Percentiles rank a stretch among this genome's conserved stretches.
Conservation (phyloP, 306 rosid genomes). For the Senna tora region DNA sequence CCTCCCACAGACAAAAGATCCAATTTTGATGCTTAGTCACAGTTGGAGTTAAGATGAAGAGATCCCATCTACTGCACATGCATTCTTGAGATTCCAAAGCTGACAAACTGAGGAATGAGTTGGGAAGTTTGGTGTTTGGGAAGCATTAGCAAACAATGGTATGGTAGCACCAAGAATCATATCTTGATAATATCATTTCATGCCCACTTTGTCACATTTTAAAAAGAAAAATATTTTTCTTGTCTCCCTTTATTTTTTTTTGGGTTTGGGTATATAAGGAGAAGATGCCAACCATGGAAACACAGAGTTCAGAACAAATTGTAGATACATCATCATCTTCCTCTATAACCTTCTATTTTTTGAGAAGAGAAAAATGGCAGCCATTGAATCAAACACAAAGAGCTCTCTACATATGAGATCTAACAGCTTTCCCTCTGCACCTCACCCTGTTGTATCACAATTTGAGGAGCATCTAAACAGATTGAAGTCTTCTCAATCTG, state of each 20-base stretch:
- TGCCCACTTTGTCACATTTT: constrained; percentile 21
- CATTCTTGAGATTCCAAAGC: not conserved
- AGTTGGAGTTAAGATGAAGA: not conserved
- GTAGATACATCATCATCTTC: constrained; percentile 1
- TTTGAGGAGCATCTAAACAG: constrained; percentile 33
- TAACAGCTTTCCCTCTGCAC: constrained; percentile 46
- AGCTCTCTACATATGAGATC: constrained; percentile 41
- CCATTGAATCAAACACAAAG: constrained; percentile 32
- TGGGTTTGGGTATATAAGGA: constrained; percentile 42
- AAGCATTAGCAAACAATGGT: not conserved
- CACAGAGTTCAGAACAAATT: constrained; percentile 25
- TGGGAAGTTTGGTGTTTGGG: not conserved
- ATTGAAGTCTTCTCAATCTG: constrained; percentile 39
- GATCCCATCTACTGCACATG: not conserved
- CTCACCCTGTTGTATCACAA: constrained; percentile 44
- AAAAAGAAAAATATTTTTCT: constrained; percentile 9
- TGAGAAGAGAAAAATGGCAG: constrained; percentile 36
- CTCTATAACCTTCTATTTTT: constrained; percentile 1
- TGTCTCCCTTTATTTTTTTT: constrained; percentile 34
- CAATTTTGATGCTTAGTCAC: not conserved
- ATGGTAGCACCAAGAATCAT: not conserved
- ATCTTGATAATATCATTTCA: constrained; percentile 31
- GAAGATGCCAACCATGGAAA: constrained; percentile 26
- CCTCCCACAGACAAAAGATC: not conserved
- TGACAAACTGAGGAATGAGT: constrained; percentile 14